Percentiles rank a stretch among this genome's conserved stretches.
phyloP scores from a whole-genome alignment of 169 alveolate species.

The Plasmodium ovale region DNA sequence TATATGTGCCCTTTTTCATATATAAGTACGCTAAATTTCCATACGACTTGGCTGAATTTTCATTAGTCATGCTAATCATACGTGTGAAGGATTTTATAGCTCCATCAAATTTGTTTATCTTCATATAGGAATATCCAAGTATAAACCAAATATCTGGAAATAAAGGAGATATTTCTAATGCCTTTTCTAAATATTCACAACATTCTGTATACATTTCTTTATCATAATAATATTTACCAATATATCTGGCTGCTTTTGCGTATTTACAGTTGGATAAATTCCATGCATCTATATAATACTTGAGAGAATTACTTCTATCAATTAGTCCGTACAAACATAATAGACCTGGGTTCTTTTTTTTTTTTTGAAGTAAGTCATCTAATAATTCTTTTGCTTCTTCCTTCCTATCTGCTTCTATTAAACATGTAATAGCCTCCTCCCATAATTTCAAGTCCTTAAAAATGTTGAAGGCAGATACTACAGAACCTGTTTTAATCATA shows the following conservation, averaged over 20 bases:
- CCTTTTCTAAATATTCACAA: constrained; percentile 76
- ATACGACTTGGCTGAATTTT: constrained; percentile 81
- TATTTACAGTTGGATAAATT: constrained; percentile 77
- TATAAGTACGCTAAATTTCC: constrained; percentile 85
- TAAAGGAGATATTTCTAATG: constrained; percentile 82
- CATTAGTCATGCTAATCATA: constrained; percentile 81
- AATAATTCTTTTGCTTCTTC: constrained; percentile 84
- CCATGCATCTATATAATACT: constrained; percentile 85
- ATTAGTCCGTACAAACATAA: constrained; percentile 82
- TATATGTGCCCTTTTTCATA: constrained; percentile 76
- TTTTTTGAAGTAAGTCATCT: constrained; percentile 59
- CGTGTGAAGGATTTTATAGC: constrained; percentile 82
- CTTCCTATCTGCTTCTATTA: constrained; percentile 81
- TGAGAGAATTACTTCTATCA: constrained; percentile 76
- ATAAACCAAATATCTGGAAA: constrained; percentile 79
- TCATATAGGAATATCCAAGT: constrained; percentile 84
- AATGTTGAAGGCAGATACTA: constrained; percentile 81
- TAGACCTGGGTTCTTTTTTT: constrained; percentile 78
- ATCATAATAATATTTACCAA: constrained; percentile 81
- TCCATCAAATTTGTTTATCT: constrained; percentile 67
- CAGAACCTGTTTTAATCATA: constrained; percentile 83
- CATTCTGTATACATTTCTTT: constrained; percentile 77
- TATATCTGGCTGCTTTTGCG: constrained; percentile 84
- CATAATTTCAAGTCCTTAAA: constrained; percentile 84
- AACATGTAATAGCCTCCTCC: constrained; percentile 87